Evolutionary conservation across 2,329 filamentous ascomycete genomes (phyloP), one percentile per base, ranked within the genome.

Genomic region (Madurella fahalii): DNA sequence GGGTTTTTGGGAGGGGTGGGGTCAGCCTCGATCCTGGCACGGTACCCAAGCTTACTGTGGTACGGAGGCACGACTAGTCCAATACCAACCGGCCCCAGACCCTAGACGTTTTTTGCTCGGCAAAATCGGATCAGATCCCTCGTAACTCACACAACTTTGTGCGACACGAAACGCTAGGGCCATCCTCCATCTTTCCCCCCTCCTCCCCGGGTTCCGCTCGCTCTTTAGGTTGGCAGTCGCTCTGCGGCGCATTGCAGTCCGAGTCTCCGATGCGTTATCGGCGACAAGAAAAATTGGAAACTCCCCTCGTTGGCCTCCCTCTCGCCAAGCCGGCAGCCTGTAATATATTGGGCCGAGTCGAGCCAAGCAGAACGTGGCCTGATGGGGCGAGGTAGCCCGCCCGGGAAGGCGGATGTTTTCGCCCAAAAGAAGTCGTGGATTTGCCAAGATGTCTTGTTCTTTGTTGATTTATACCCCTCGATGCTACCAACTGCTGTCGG

Each of bases 41-140:
- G 43, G 20, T 45, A 25, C 47, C n/a, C n/a, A n/a, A n/a, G n/a
- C n/a, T n/a, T n/a, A n/a, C n/a, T n/a, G n/a, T n/a, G n/a, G n/a
- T n/a, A n/a, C n/a, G n/a, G n/a, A n/a, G n/a, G n/a, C n/a, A n/a
- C n/a, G n/a, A n/a, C n/a, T n/a, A n/a, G n/a, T 48, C 40, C 32
- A 48, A 37, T 20, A 32, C 41, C 47, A 53, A 25, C 52, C 43
- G 25, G 40, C 12, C 30, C 39, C 31, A 15, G 49, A 39, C 30
- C 43, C 17, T 37, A 39, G 45, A 32, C 25, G 15, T 39, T 18
- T 34, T 17, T 25, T 25, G 42, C 39, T 55, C 56, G 58, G 60
- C 51, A 61, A 56, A 56, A 61, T 59, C 58, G 58, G 60, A 59
- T 59, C 58, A 59, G 57, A 58, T 59, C 54, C 54, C 25, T 56